Base-by-base conservation (phyloP, 257 asterid genomes). In the Coffea canephora region DNA sequence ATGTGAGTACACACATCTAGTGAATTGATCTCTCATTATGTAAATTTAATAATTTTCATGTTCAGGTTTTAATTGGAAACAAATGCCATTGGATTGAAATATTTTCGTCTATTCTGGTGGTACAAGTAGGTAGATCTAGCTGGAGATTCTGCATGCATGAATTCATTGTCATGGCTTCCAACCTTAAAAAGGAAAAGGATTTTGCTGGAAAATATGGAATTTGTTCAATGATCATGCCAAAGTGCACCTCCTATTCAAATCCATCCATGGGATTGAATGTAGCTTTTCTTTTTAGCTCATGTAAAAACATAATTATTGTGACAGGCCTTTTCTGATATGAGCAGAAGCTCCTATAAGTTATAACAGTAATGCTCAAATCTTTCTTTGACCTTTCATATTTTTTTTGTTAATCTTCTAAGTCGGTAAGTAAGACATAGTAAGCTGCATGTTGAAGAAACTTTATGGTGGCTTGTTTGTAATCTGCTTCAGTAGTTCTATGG, bases 1-100 rank as follows among this genome's bases (percentile, higher is more conserved):
- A 77, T 19, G 99, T 93, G 86, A 81, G 93, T 86, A 74, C 57
- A 41, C 16, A 39, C 45, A 64, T 74, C 41, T 21, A 57, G 55
- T 39, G 66, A 25, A 50, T 75, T 31, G 45, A n/a, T 36, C 43
- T 75, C 45, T 41, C 43, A 21, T 34, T 18, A 23, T 18, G 34
- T 39, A 18, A 41, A 18, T 70, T 27, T 18, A 45, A 19, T 70
- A 49, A 45, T 70, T 16, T 67, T 31, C 11, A 21, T 45, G 34
- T 67, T 65, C 36, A 13, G 71, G 7, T 66, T 34, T 4, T 66
- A 10, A 59, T 59, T 13, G 23, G 52, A 61, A 75, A 23, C 34
- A 59, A 23, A 27, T 54, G 5, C 55, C 13, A 62, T 25, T n/a
- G 43, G 71, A 7, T 43, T 46, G 69, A 41, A 41, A 34, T 61